phyloP scores from a whole-genome alignment of 2,329 filamentous ascomycete genomes.

The Verticillium tricorpus region DNA sequence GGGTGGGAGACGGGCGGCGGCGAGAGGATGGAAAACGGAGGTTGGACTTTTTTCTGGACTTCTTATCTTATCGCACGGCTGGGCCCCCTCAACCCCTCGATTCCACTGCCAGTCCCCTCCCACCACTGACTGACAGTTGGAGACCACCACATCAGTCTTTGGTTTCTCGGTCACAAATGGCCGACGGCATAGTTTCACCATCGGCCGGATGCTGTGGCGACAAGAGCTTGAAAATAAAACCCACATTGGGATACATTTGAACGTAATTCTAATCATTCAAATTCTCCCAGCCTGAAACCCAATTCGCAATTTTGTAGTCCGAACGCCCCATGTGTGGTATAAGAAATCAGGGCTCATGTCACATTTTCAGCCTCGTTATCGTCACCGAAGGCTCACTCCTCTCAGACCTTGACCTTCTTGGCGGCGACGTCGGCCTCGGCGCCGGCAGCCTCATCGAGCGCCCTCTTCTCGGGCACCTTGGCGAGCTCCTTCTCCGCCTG shows the following conservation, averaged over 20 bases:
- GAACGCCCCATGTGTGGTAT: not conserved
- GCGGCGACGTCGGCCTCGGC: slow-evolving; percentile 11
- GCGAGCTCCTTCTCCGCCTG: slow-evolving; percentile 14
- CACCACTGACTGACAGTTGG: not conserved
- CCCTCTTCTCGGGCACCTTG: slow-evolving; percentile 13
- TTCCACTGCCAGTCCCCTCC: not conserved
- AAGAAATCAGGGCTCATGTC: slow-evolving; percentile 6
- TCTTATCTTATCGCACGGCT: not conserved
- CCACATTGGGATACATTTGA: too few relatives aligned
- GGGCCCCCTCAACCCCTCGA: not conserved
- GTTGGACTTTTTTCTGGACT: not conserved
- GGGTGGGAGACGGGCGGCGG: not conserved
- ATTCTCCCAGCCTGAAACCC: not conserved
- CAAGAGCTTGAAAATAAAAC: too few relatives aligned
- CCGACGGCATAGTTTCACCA: too few relatives aligned
- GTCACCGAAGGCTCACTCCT: not conserved
- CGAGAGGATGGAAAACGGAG: not conserved
- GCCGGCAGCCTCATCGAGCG: slow-evolving; percentile 7
- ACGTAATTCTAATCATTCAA: not conserved
- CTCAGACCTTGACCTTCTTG: slow-evolving; percentile 14
- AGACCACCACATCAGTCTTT: too few relatives aligned
- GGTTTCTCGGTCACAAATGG: too few relatives aligned
- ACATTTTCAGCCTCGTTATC: not conserved
- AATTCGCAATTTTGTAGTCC: slow-evolving; percentile 7
- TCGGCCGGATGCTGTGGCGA: too few relatives aligned